A percentile compares a stretch with the other conserved stretches of the same genome.
Evolutionary conservation across 2,329 filamentous ascomycete species (phyloP).

Genomic region (Fusarium staphyleae): DNA sequence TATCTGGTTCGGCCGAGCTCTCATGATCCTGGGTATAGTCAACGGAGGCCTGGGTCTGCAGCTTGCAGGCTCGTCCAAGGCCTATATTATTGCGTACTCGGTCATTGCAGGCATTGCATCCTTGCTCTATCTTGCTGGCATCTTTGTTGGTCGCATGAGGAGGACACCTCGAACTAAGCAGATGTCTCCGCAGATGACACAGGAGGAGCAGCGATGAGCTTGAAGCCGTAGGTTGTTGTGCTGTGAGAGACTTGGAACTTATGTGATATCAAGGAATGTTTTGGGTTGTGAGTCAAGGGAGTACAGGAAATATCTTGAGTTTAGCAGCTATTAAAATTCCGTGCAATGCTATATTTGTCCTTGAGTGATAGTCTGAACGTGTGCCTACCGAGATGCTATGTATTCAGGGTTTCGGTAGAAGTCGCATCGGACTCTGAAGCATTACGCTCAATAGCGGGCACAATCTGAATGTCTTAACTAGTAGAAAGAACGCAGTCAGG

Average conservation of each 20-base stretch:
- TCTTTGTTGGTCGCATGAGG: slow-evolving; percentile 23
- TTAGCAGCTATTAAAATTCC: too few relatives aligned
- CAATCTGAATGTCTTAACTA: neutral
- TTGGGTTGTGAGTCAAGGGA: neutral
- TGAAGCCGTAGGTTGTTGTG: neutral
- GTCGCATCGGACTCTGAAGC: too few relatives aligned
- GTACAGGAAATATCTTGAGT: too few relatives aligned
- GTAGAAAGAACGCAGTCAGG: neutral
- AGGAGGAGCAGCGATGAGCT: slow-evolving; percentile 26
- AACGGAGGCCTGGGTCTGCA: slow-evolving; percentile 69
- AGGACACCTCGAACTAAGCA: slow-evolving; percentile 24
- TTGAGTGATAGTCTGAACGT: neutral
- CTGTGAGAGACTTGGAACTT: neutral
- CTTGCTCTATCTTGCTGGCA: slow-evolving; percentile 51
- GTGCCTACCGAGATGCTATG: too few relatives aligned
- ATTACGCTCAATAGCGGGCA: too few relatives aligned
- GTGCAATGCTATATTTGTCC: too few relatives aligned
- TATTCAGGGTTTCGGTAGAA: too few relatives aligned
- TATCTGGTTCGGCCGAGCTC: slow-evolving; percentile 66
- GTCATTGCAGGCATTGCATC: slow-evolving; percentile 61
- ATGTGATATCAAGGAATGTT: slow-evolving; percentile 26
- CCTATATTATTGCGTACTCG: slow-evolving; percentile 61
- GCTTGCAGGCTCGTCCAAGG: slow-evolving; percentile 51
- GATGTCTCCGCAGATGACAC: slow-evolving; percentile 39
- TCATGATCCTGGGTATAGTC: slow-evolving; percentile 66